phyloP scores from a whole-genome alignment of 2,329 filamentous ascomycete species.

The Sarocladiaceae sp. region DNA sequence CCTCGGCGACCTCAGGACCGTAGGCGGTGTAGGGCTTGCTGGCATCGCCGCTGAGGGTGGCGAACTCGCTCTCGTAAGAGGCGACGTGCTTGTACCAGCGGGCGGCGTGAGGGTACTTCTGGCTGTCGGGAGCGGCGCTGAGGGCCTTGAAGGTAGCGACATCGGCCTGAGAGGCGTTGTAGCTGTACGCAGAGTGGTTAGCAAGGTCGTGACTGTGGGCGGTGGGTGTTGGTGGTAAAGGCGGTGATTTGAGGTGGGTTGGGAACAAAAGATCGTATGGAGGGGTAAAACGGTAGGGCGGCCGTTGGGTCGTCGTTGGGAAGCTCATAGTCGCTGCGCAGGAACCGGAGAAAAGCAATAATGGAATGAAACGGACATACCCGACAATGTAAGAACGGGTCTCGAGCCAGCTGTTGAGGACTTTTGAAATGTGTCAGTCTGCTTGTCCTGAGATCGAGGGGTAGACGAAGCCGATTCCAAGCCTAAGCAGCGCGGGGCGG shows the following conservation, averaged over 20 bases:
- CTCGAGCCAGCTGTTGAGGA: constrained; percentile 66
- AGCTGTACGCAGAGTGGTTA: constrained; percentile 26
- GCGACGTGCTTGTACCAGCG: constrained; percentile 99
- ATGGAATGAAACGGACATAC: constrained; percentile 58
- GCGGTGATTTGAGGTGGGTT: background rate
- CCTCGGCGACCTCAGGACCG: constrained; percentile 73
- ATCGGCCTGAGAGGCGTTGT: constrained; percentile 83
- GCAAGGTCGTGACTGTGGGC: background rate
- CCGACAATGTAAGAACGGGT: constrained; percentile 77
- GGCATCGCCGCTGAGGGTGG: constrained; percentile 82
- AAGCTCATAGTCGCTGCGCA: too few species aligned
- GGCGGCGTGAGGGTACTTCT: constrained; percentile 88
- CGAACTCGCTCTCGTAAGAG: constrained; percentile 88
- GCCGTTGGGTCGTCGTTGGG: background rate
- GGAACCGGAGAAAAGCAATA: too few species aligned
- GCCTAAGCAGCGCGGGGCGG: constrained; percentile 15
- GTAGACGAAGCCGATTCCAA: too few species aligned
- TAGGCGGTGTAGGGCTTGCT: constrained; percentile 85
- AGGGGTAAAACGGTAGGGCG: constrained; percentile 4
- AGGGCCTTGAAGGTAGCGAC: constrained; percentile 91
- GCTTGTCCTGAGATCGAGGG: constrained; percentile 18
- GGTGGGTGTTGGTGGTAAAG: background rate
- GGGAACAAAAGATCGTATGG: too few species aligned
- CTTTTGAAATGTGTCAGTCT: constrained; percentile 35
- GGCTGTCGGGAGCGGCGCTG: constrained; percentile 64